A percentile compares a stretch with the other conserved stretches of the same genome.
Evolutionary conservation across 1,139 yeast species (phyloP).

Genomic region (Hanseniaspora gamundiae): DNA sequence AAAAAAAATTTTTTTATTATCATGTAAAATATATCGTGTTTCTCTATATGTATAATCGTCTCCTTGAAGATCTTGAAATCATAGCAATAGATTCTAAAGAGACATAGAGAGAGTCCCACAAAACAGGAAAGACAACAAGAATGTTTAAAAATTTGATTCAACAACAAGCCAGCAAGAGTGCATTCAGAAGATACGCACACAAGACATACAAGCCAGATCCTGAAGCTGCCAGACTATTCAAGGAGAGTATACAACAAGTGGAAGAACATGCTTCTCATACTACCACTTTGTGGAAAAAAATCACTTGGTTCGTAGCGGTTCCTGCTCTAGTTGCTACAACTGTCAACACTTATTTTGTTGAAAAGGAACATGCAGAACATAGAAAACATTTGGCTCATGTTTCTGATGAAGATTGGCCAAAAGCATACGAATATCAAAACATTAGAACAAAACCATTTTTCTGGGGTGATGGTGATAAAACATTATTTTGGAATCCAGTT

Average conservation of each 20-base stretch:
- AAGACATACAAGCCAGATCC: slow-evolving; percentile 27
- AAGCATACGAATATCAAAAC: slow-evolving; percentile 82
- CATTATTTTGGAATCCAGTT: slow-evolving; percentile 90
- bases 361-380: slow-evolving; percentile 81
- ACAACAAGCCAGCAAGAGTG: slow-evolving; percentile 3
- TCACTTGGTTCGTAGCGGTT: slow-evolving; percentile 65
- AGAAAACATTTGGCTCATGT: slow-evolving; percentile 69
- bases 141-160: slow-evolving; percentile 6
- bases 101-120: not conserved
- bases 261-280: slow-evolving; percentile 70
- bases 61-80: too few species aligned
- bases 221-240: slow-evolving; percentile 44
- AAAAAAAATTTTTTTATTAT: too few species aligned
- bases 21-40: too few species aligned
- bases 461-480: slow-evolving; percentile 99
- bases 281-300: slow-evolving; percentile 72
- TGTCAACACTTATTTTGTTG: slow-evolving; percentile 68
- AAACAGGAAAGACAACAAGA: not conserved
- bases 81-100: too few species aligned
- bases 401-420: slow-evolving; percentile 85
- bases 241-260: slow-evolving; percentile 41
- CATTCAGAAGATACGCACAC: slow-evolving; percentile 12
- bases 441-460: slow-evolving; percentile 75
- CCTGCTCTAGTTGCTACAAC: slow-evolving; percentile 74
- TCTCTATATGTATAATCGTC: too few species aligned